Evolutionary conservation across 257 asterid genomes (phyloP).

Genomic region (Voacanga thouarsii): DNA sequence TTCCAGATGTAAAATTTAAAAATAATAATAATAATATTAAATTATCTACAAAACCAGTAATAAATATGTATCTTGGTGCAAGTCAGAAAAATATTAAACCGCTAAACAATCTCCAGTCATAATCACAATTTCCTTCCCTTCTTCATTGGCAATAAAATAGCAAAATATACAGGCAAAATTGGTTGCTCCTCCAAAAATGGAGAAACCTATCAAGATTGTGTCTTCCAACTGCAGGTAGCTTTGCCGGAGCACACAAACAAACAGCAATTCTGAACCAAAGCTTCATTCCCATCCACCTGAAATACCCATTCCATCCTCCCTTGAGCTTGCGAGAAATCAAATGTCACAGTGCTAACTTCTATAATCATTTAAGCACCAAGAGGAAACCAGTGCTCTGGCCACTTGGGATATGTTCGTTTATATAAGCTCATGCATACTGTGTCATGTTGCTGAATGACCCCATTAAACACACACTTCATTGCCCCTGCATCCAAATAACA

Average conservation of each 20-base stretch:
- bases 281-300: slow-evolving; percentile 60
- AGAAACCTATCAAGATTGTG: slow-evolving; percentile 17
- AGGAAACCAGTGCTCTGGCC: slow-evolving; percentile 88
- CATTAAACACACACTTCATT: slow-evolving; percentile 82
- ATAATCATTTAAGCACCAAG: slow-evolving; percentile 32
- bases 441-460: slow-evolving; percentile 86
- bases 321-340: slow-evolving; percentile 1
- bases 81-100: slow-evolving; percentile 1
- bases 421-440: slow-evolving; percentile 88
- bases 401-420: slow-evolving; percentile 84
- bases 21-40: no score
- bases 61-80: background rate
- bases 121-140: background rate
- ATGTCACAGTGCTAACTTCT: background rate
- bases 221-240: slow-evolving; percentile 3
- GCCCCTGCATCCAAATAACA: slow-evolving; percentile 50
- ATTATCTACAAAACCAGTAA: background rate
- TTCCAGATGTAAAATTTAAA: no score
- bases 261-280: slow-evolving; percentile 57
- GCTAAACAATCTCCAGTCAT: background rate
- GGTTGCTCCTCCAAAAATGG: slow-evolving; percentile 18
- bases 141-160: background rate
- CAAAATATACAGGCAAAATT: slow-evolving; percentile 30
- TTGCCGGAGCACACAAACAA: slow-evolving; percentile 23
- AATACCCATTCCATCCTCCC: slow-evolving; percentile 7